phyloP scores from a whole-genome alignment of 495 filamentous ascomycete genomes.

The Penicillium psychrofluorescens region DNA sequence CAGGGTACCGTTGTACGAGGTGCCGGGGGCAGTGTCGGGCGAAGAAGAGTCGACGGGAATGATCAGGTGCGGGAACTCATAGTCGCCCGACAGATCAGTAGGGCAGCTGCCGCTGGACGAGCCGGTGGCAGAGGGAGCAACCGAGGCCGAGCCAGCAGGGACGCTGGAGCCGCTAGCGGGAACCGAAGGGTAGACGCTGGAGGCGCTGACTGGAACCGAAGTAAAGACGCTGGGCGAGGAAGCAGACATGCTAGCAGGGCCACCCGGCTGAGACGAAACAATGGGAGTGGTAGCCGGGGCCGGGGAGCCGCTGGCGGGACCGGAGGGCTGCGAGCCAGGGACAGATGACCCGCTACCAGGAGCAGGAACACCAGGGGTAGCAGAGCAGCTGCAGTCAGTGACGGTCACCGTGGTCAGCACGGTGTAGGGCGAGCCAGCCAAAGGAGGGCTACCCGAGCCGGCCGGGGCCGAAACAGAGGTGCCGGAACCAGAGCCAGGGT shows the following conservation, averaged over 20 bases:
- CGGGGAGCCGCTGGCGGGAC: background rate
- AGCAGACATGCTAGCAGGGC: background rate
- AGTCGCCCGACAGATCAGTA: slow-evolving; percentile 42
- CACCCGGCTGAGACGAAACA: background rate
- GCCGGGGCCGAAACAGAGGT: slow-evolving; percentile 5
- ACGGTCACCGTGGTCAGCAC: slow-evolving; percentile 17
- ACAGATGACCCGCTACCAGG: background rate
- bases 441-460: background rate
- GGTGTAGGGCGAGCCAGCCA: slow-evolving; percentile 6
- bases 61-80: slow-evolving; percentile 60
- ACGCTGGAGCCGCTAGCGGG: background rate
- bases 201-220: too few species aligned
- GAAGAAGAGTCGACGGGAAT: slow-evolving; percentile 52
- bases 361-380: slow-evolving; percentile 3
- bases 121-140: slow-evolving; percentile 7
- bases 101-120: slow-evolving; percentile 33
- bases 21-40: slow-evolving; percentile 45
- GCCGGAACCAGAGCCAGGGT: background rate
- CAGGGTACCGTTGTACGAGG: slow-evolving; percentile 47
- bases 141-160: slow-evolving; percentile 3
- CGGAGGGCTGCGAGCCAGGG: background rate
- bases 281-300: background rate
- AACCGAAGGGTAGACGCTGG: background rate
- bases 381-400: slow-evolving; percentile 15
- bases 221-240: background rate